Evolutionary conservation across 208 protist species (phyloP), one percentile per base, ranked within the genome.

Genomic region (Leptomonas seymouri): DNA sequence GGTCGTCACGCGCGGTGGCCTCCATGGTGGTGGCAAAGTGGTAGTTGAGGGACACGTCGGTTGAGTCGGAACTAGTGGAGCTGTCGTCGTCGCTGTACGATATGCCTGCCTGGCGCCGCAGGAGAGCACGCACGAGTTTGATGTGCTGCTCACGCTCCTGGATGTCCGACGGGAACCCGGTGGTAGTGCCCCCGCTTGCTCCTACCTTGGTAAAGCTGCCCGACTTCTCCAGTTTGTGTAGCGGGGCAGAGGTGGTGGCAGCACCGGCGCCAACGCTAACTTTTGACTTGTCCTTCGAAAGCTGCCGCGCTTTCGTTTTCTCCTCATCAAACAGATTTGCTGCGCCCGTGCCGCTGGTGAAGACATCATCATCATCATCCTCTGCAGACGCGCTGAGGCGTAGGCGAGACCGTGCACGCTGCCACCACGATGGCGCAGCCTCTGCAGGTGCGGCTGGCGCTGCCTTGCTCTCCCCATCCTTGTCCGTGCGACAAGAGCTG

Each of bases 1-100:
- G 59, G 36, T 82, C 79, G 58, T 94, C 84, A 48, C 85, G 86
- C 30, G 84, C 83, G 16, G 82, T 67, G 44, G 67, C 65, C 74
- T 92, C 86, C 74, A 94, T 71, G 61, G 89, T 69, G 2, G 62
- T 74, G 31, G 89, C 89, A 49, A 92, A 81, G 53, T 86, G 78
- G 61, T 89, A 92, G 58, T 91, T 90, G 18, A 94, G 76, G 21
- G 86, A 89, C 12, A 94, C 84, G 55, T 92, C 81, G 21, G 89
- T 92, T 23, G 63, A 67, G 23, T 89, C 86, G 7, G 77, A 86
- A 69, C 73, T 62, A 16, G 74, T 66, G 25, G 75, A 67, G 48
- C 69, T 72, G 36, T 82, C 70, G 55, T 71, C 71, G 31, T 85
- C 70, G 44, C 80, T 77, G 59, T 78, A 74, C 18, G 76, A 45